Conservation (phyloP, 345 rosid species). For the Eucalyptus urophylla region DNA sequence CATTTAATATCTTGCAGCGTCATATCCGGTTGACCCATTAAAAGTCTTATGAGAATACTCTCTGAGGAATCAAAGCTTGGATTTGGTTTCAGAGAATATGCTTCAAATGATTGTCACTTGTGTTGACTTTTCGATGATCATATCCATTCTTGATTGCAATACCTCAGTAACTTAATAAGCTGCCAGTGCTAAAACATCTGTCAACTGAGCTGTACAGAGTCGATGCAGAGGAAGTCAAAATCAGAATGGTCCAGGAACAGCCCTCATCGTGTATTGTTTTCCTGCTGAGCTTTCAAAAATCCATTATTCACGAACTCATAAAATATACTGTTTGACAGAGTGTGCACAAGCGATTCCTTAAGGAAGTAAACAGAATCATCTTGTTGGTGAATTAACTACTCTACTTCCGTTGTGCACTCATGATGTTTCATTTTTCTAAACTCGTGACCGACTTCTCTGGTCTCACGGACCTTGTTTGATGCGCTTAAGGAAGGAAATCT, state of each 20-base stretch:
- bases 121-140: background rate
- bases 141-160: background rate
- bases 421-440: background rate
- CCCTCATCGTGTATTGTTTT: background rate
- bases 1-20: background rate
- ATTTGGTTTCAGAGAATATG: background rate
- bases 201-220: background rate
- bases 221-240: background rate
- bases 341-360: background rate
- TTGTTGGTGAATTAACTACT: background rate
- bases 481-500: background rate
- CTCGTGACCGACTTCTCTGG: background rate
- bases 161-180: background rate
- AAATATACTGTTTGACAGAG: background rate
- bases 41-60: background rate
- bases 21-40: background rate
- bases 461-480: background rate
- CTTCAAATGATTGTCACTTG: background rate
- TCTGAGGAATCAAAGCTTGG: background rate
- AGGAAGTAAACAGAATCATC: background rate
- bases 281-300: background rate
- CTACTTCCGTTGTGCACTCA: background rate
- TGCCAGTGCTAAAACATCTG: background rate
- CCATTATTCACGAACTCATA: background rate
- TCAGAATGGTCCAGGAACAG: background rate